Conservation (phyloP, 352 stramenopile genomes). For the Aphanomyces cochlioides region DNA sequence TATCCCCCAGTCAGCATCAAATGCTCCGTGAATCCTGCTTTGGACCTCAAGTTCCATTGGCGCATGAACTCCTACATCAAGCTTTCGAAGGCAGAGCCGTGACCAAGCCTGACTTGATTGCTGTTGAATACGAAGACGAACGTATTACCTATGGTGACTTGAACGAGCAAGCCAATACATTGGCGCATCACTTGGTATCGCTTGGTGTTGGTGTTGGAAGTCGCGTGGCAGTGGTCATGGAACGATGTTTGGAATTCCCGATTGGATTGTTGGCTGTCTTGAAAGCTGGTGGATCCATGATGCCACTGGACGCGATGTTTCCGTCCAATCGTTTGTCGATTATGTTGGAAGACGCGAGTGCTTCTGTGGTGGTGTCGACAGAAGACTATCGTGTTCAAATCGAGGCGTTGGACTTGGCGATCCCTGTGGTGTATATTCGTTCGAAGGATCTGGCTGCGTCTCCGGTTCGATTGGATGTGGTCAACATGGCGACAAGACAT, state of each 20-base stretch:
- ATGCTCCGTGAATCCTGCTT: too few species aligned
- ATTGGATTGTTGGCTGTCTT: conserved; percentile 87
- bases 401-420: background rate
- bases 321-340: conserved; percentile 45
- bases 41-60: background rate
- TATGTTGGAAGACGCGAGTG: conserved; percentile 43
- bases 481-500: background rate
- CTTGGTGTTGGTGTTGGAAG: conserved; percentile 40
- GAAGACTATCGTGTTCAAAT: background rate
- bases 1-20: too few species aligned
- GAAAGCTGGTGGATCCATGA: conserved; percentile 90
- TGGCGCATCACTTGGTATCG: conserved; percentile 32
- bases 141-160: conserved; percentile 38
- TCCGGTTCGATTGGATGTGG: background rate
- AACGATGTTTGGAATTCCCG: conserved; percentile 89
- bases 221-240: conserved; percentile 56
- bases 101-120: conserved; percentile 30
- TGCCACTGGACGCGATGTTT: conserved; percentile 64
- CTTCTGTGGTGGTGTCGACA: conserved; percentile 12
- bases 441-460: background rate
- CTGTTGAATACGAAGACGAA: conserved; percentile 29
- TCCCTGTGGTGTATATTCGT: background rate
- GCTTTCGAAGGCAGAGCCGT: conserved; percentile 18
- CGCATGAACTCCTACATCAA: conserved; percentile 3
- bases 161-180: conserved; percentile 31